Evolutionary conservation across 352 stramenopile species (phyloP).

Genomic region (Pythium rhizo-oryzae): DNA sequence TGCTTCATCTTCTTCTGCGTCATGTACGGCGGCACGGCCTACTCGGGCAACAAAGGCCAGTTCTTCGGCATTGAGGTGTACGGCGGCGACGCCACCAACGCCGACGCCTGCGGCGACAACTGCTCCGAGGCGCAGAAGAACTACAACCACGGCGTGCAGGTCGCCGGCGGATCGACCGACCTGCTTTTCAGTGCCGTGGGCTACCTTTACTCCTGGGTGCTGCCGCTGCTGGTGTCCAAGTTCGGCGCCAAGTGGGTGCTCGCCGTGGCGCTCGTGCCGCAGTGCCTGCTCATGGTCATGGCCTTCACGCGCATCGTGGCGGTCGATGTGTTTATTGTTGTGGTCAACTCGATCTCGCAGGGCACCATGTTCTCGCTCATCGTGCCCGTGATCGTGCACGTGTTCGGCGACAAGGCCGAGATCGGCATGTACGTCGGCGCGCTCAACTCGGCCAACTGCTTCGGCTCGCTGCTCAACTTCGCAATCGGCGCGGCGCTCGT

Average conservation of each 20-base stretch:
- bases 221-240: constrained; percentile 41
- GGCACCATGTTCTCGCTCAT: constrained; percentile 63
- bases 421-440: constrained; percentile 33
- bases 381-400: constrained; percentile 62
- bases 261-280: constrained; percentile 34
- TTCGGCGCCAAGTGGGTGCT: constrained; percentile 40
- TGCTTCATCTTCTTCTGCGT: constrained; percentile 45
- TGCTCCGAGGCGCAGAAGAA: constrained; percentile 40
- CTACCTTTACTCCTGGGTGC: constrained; percentile 37
- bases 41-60: constrained; percentile 58
- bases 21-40: constrained; percentile 52
- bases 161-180: constrained; percentile 43
- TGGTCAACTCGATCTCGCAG: constrained; percentile 47
- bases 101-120: constrained; percentile 31
- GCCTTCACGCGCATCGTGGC: constrained; percentile 38
- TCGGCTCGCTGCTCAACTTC: constrained; percentile 71
- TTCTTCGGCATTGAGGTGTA: constrained; percentile 47
- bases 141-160: constrained; percentile 48
- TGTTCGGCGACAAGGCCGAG: constrained; percentile 47
- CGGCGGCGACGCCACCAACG: constrained; percentile 30
- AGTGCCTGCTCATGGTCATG: constrained; percentile 51
- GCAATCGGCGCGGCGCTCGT: constrained; percentile 50
- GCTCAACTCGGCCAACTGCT: constrained; percentile 68
- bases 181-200: constrained; percentile 36
- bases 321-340: constrained; percentile 43